A percentile compares a stretch with the other conserved stretches of the same genome.
Evolutionary conservation across 345 rosid species (phyloP).

Genomic region (Clarkia xantiana): DNA sequence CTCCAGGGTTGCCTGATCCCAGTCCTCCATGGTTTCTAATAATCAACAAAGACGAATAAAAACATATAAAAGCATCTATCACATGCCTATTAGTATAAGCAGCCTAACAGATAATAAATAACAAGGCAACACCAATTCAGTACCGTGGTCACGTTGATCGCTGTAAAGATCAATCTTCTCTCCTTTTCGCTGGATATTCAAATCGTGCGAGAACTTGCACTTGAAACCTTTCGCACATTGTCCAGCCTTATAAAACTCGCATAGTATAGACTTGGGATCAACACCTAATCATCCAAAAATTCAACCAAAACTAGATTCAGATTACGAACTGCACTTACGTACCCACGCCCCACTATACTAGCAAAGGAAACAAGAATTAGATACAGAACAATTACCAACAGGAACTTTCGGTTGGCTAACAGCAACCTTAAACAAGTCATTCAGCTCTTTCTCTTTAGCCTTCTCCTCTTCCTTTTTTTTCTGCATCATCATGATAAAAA

Average conservation of each 20-base stretch:
- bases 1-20: slow-evolving; percentile 71
- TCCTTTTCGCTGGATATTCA: slow-evolving; percentile 61
- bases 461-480: slow-evolving; percentile 52
- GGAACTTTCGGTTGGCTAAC: slow-evolving; percentile 72
- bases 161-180: slow-evolving; percentile 57
- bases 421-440: slow-evolving; percentile 50
- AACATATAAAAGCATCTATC: slow-evolving; percentile 1
- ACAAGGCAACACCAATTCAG: neutral
- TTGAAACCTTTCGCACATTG: slow-evolving; percentile 57
- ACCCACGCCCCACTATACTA: too few species aligned
- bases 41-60: slow-evolving; percentile 1
- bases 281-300: slow-evolving; percentile 31
- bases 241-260: slow-evolving; percentile 50
- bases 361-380: neutral
- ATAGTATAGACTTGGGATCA: slow-evolving; percentile 59
- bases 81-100: neutral
- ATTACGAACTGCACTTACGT: neutral
- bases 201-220: slow-evolving; percentile 64
- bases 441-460: slow-evolving; percentile 52
- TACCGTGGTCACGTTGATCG: slow-evolving; percentile 46
- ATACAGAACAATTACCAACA: slow-evolving; percentile 19
- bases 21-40: slow-evolving; percentile 52
- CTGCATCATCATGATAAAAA: slow-evolving; percentile 11
- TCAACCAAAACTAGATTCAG: neutral
- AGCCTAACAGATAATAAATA: neutral